phyloP scores from a whole-genome alignment of 140 eudicot species.

The Bidens hawaiensis region DNA sequence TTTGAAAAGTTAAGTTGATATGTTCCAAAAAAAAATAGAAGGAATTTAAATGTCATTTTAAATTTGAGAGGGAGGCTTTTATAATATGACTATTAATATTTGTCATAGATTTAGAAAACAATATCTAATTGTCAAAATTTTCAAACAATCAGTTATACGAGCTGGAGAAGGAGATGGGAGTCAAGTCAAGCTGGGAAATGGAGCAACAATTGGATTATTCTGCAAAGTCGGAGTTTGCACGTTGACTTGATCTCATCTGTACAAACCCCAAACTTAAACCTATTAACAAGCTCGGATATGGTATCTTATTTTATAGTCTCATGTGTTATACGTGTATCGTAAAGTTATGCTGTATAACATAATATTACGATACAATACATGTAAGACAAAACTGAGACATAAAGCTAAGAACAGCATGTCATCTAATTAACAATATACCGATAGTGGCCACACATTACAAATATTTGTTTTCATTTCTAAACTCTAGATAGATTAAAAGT shows the following conservation, averaged over 20 bases:
- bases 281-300: neutral
- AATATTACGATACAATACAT: neutral
- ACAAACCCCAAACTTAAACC: neutral
- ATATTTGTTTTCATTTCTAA: neutral
- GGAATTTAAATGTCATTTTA: no score
- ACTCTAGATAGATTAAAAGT: neutral
- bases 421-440: no score
- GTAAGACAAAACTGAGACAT: neutral
- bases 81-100: no score
- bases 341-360: neutral
- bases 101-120: no score
- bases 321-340: neutral
- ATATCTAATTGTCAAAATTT: neutral
- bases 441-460: no score
- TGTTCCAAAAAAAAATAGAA: neutral
- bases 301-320: neutral
- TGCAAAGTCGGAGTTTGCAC: conserved; percentile 65
- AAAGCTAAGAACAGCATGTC: no score
- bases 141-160: conserved; percentile 42
- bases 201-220: conserved; percentile 72
- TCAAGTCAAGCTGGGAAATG: conserved; percentile 79
- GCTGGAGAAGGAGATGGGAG: conserved; percentile 35
- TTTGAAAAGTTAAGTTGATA: neutral
- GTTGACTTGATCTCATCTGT: conserved; percentile 35
- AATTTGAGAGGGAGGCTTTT: no score